Evolutionary conservation across 768 basidiomycete genomes (phyloP).

Genomic region (Aureoboletus auriporus): DNA sequence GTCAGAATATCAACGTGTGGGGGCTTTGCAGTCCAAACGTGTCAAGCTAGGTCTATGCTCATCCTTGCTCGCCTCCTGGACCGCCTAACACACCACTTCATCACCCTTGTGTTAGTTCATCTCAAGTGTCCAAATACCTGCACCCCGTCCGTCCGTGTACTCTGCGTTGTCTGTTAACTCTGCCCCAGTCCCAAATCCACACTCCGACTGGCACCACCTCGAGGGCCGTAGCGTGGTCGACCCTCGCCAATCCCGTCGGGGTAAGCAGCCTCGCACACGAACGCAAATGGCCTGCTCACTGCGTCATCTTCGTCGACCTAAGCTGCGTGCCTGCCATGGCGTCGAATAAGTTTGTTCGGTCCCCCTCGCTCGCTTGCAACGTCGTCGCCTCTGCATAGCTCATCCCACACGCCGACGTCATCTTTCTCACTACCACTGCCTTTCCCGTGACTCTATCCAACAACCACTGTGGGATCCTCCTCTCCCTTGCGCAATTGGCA

Average conservation of each 20-base stretch:
- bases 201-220: constrained; percentile 85
- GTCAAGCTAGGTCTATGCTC: too few species aligned
- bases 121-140: too few species aligned
- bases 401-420: constrained; percentile 75
- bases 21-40: too few species aligned
- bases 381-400: constrained; percentile 41
- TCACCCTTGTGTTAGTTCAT: too few species aligned
- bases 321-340: constrained; percentile 72
- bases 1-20: too few species aligned
- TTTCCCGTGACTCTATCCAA: constrained; percentile 24
- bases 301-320: constrained; percentile 78
- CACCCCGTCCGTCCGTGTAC: constrained; percentile 33
- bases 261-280: constrained; percentile 80
- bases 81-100: too few species aligned
- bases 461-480: constrained; percentile 71
- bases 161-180: constrained; percentile 25
- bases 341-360: constrained; percentile 65
- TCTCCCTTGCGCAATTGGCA: constrained; percentile 64
- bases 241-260: constrained; percentile 71
- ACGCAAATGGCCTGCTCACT: constrained; percentile 78
- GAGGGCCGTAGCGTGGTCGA: constrained; percentile 79
- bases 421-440: constrained; percentile 53
- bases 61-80: too few species aligned
- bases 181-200: constrained; percentile 37
- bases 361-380: not conserved